These are phyloP conservation scores for Claviceps sp. DNA, from an alignment of 2,329 filamentous ascomycete genomes.

Conservation along the genomic window DNA sequence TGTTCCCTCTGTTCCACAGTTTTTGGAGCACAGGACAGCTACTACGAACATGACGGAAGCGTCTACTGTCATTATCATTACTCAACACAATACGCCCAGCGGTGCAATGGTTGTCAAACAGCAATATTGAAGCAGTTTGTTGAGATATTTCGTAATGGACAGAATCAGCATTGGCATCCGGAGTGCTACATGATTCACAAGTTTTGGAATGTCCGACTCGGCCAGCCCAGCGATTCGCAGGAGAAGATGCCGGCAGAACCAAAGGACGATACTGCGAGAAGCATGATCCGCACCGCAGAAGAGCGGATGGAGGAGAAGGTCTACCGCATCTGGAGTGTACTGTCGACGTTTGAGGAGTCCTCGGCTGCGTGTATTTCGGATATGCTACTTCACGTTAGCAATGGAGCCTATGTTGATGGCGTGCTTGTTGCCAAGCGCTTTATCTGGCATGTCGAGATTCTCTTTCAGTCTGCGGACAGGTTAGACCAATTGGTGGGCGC, in stretches of 20 bases:
- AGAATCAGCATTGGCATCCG: slow-evolving; percentile 98
- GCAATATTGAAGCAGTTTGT: slow-evolving; percentile 98
- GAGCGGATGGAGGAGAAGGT: slow-evolving; percentile 97
- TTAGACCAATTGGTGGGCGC: slow-evolving; percentile 61
- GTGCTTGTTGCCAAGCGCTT: slow-evolving; percentile 92
- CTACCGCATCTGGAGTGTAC: slow-evolving; percentile 93
- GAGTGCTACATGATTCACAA: slow-evolving; percentile 99
- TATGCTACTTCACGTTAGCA: slow-evolving; percentile 97
- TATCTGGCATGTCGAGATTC: slow-evolving; percentile 86
- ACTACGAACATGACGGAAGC: slow-evolving; percentile 93
- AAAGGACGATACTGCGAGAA: slow-evolving; percentile 49
- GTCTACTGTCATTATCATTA: slow-evolving; percentile 99
- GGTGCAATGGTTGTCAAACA: slow-evolving; percentile 92
- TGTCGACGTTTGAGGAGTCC: slow-evolving; percentile 94
- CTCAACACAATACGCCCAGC: slow-evolving; percentile 90
- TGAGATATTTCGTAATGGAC: slow-evolving; percentile 93
- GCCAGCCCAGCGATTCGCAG: slow-evolving; percentile 41
- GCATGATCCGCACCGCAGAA: slow-evolving; percentile 69
- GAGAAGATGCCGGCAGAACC: slow-evolving; percentile 27
- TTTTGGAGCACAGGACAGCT: slow-evolving; percentile 97
- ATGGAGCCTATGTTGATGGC: slow-evolving; percentile 89
- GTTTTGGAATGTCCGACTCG: slow-evolving; percentile 94
- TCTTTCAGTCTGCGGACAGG: slow-evolving; percentile 79
- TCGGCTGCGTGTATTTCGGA: slow-evolving; percentile 97
- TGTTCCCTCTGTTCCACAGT: slow-evolving; percentile 94